Conservation (phyloP, 768 basidiomycete genomes). For the Calocybe gangraenosa region DNA sequence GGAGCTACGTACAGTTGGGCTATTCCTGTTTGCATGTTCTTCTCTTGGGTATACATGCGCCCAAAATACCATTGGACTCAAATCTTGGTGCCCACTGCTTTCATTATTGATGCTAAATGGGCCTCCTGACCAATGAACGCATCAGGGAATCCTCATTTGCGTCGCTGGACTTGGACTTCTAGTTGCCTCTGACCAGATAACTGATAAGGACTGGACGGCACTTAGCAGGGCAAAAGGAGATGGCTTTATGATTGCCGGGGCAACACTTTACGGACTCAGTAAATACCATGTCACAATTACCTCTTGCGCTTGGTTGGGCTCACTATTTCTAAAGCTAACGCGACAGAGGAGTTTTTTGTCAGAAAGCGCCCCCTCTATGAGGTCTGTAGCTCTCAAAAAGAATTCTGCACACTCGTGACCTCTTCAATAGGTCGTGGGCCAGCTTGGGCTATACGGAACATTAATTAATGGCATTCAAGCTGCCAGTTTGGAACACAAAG, state of each 20-base stretch:
- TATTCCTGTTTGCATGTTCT: slow-evolving; percentile 80
- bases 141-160: slow-evolving; percentile 69
- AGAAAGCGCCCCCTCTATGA: slow-evolving; percentile 78
- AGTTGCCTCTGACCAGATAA: slow-evolving; percentile 74
- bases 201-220: slow-evolving; percentile 70
- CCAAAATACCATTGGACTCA: slow-evolving; percentile 83
- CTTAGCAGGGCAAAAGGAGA: slow-evolving; percentile 71
- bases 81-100: slow-evolving; percentile 58
- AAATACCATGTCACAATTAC: slow-evolving; percentile 22
- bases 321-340: slow-evolving; percentile 53
- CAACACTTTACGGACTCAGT: slow-evolving; percentile 86
- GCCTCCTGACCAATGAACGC: neutral
- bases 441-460: slow-evolving; percentile 82
- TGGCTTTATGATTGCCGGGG: slow-evolving; percentile 82
- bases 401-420: neutral
- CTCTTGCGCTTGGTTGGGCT: neutral
- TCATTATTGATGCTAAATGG: slow-evolving; percentile 15
- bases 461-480: slow-evolving; percentile 79
- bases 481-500: slow-evolving; percentile 65
- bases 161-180: slow-evolving; percentile 75
- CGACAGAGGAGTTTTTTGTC: slow-evolving; percentile 86
- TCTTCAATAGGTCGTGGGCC: slow-evolving; percentile 62
- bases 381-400: slow-evolving; percentile 24
- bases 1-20: slow-evolving; percentile 57
- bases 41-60: slow-evolving; percentile 82